These are phyloP conservation scores for Medicago truncatula DNA, from an alignment of 306 rosid species.

Conservation along the genomic window MtrunA17r5.0-ANR NC_053042.1:45152001-45152500, in stretches of 20 bases:
- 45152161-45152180: constrained; percentile 27
- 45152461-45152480: background rate
- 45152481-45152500: background rate
- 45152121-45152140: constrained; percentile 48
- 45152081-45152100: constrained; percentile 42
- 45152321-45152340: background rate
- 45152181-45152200: constrained; percentile 6
- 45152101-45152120: constrained; percentile 36
- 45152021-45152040: background rate
- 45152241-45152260: background rate
- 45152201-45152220: constrained; percentile 48
- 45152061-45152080: constrained; percentile 7
- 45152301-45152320: background rate
- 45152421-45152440: background rate
- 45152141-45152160: constrained; percentile 4
- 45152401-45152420: background rate
- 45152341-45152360: background rate
- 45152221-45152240: constrained; percentile 27
- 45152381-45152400: background rate
- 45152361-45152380: too few relatives aligned
- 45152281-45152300: background rate
- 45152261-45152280: constrained; percentile 13
- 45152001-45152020: background rate
- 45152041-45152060: constrained; percentile 17
- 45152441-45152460: background rate